phyloP scores from a whole-genome alignment of 345 rosid species.

The Bruguiera sexangula region DNA sequence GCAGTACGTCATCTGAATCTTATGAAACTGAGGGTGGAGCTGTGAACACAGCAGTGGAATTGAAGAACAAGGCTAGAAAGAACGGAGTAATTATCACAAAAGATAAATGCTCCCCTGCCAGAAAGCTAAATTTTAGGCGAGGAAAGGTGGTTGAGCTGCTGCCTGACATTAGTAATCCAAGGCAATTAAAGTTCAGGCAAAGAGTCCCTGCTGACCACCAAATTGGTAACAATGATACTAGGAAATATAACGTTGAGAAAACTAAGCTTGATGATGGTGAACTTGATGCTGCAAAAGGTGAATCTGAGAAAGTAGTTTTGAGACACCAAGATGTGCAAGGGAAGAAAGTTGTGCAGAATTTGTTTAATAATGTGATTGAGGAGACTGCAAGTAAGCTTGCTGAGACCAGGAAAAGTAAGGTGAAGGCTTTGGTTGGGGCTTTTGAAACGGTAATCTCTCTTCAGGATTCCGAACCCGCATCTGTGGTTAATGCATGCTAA shows the following conservation, averaged over 20 bases:
- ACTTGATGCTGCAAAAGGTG: not conserved
- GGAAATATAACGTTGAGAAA: not conserved
- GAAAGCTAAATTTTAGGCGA: slow-evolving; percentile 16
- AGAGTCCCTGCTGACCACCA: slow-evolving; percentile 7
- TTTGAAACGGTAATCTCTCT: slow-evolving; percentile 29
- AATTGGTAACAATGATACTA: not conserved
- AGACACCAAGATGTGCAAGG: slow-evolving; percentile 17
- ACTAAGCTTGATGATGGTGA: not conserved
- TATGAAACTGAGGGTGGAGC: slow-evolving; percentile 16
- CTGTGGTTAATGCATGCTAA: slow-evolving; percentile 8
- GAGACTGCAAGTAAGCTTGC: slow-evolving; percentile 31
- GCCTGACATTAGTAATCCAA: slow-evolving; percentile 5
- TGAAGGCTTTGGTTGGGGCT: slow-evolving; percentile 30
- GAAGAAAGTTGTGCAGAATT: slow-evolving; percentile 10
- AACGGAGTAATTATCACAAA: slow-evolving; percentile 25
- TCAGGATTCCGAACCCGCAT: slow-evolving; percentile 15
- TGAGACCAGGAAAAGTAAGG: slow-evolving; percentile 24
- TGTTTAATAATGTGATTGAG: slow-evolving; percentile 26
- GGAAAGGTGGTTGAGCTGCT: slow-evolving; percentile 12
- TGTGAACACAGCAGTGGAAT: slow-evolving; percentile 13
- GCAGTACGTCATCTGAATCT: slow-evolving; percentile 6
- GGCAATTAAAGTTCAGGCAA: slow-evolving; percentile 14
- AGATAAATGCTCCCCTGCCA: slow-evolving; percentile 11
- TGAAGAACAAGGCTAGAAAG: slow-evolving; percentile 27
- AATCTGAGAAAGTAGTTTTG: slow-evolving; percentile 6